phyloP scores from a whole-genome alignment of 805 yeast genomes.

The Saccharomyces jurei region DNA sequence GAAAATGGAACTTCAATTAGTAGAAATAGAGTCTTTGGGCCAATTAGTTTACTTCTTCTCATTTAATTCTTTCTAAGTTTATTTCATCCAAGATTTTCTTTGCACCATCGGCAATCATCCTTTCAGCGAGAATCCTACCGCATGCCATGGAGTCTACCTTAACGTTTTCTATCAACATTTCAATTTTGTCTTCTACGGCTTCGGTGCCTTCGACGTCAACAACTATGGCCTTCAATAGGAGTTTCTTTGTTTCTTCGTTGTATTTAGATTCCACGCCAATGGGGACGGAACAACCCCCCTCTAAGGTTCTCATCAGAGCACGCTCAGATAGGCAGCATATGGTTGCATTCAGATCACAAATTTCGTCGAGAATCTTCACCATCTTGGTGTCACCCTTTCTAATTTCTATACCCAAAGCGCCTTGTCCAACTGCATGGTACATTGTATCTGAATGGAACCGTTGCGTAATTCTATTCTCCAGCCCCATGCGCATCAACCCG shows the following conservation, averaged over 20 bases:
- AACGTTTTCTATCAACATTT: constrained; percentile 31
- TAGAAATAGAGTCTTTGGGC: constrained; percentile 6
- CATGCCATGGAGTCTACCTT: constrained; percentile 56
- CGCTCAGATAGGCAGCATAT: constrained; percentile 83
- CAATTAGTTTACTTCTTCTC: constrained; percentile 23
- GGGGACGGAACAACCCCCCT: constrained; percentile 98
- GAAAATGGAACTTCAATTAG: neutral
- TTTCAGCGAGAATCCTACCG: constrained; percentile 63
- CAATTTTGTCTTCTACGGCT: constrained; percentile 48
- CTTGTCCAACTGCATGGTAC: constrained; percentile 98
- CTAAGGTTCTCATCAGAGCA: constrained; percentile 74
- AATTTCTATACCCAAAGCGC: constrained; percentile 91
- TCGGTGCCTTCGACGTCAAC: constrained; percentile 77
- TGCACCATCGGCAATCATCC: constrained; percentile 69
- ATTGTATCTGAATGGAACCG: constrained; percentile 65
- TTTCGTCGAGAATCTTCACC: constrained; percentile 48
- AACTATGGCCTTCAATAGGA: constrained; percentile 62
- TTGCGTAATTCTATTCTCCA: constrained; percentile 68
- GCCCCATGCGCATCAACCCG: constrained; percentile 68
- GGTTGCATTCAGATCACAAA: constrained; percentile 60
- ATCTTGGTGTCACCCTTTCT: constrained; percentile 58
- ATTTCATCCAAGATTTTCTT: constrained; percentile 72
- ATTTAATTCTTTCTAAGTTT: constrained; percentile 54
- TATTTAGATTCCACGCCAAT: constrained; percentile 75
- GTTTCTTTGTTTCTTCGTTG: constrained; percentile 37